Evolutionary conservation across 202 grass and related monocot genomes (phyloP).

Genomic region (Schoenoplectus tabernaemontani): DNA sequence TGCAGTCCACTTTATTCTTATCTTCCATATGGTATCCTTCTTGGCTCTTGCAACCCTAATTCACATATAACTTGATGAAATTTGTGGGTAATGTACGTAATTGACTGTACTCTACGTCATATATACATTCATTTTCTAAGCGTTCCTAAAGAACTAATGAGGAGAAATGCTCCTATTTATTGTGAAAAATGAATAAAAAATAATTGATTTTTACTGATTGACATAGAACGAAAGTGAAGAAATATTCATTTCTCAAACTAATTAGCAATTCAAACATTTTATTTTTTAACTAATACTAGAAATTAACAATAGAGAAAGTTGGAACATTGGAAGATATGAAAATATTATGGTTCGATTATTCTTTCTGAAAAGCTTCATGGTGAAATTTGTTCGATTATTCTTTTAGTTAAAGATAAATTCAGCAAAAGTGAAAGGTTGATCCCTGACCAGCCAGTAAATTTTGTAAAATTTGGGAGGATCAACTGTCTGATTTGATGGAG

Average conservation of each 20-base stretch:
- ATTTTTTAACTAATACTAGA: background rate
- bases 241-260: background rate
- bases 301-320: background rate
- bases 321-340: background rate
- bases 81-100: background rate
- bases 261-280: no score
- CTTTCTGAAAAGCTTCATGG: background rate
- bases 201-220: no score
- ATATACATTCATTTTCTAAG: no score
- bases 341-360: background rate
- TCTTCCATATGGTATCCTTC: conserved; percentile 30
- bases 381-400: background rate
- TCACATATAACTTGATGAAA: background rate
- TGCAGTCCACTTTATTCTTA: conserved; percentile 96
- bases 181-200: no score
- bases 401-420: background rate
- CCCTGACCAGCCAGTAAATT: background rate
- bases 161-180: no score
- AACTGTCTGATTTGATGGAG: background rate
- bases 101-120: no score
- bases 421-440: background rate
- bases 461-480: no score
- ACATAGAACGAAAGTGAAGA: no score
- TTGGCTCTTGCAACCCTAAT: conserved; percentile 2
- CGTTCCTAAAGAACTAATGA: no score